A percentile compares a stretch with the other conserved stretches of the same genome.
phyloP scores from a whole-genome alignment of 1,139 yeast species.

The Scheffersomyces segobiensis region DNA sequence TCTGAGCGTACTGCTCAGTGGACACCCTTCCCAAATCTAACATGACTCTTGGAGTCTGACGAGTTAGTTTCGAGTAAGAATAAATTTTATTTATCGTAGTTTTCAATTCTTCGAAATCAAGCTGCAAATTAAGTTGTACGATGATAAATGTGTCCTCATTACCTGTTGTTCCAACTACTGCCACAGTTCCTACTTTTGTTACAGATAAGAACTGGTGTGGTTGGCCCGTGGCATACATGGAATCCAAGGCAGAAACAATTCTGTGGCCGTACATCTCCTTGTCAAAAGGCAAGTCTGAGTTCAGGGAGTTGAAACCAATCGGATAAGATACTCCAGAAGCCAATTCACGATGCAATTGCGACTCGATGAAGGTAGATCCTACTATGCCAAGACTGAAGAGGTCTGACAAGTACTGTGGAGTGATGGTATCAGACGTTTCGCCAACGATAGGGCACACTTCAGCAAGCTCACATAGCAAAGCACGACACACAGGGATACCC shows the following conservation, averaged over 20 bases:
- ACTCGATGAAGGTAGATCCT: constrained; percentile 37
- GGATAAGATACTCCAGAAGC: constrained; percentile 48
- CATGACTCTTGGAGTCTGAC: constrained; percentile 23
- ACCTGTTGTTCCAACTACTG: constrained; percentile 47
- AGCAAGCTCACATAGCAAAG: constrained; percentile 35
- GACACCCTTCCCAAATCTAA: constrained; percentile 32
- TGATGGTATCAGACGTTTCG: constrained; percentile 42
- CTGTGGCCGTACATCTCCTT: constrained; percentile 25
- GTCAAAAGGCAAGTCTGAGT: constrained; percentile 20
- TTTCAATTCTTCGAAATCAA: constrained; percentile 15
- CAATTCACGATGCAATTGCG: constrained; percentile 48
- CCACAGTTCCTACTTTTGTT: constrained; percentile 44
- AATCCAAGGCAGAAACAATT: constrained; percentile 38
- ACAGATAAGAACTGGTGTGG: constrained; percentile 46
- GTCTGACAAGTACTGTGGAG: constrained; percentile 50
- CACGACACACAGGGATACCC: constrained; percentile 43
- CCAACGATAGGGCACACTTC: constrained; percentile 41
- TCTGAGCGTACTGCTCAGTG: constrained; percentile 16
- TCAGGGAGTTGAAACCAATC: constrained; percentile 39
- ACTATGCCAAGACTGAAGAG: constrained; percentile 41
- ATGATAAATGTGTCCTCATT: constrained; percentile 47
- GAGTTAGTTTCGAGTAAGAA: constrained; percentile 16
- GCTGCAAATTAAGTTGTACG: constrained; percentile 21
- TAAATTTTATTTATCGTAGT: constrained; percentile 19
- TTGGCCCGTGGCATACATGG: constrained; percentile 39